Conservation (phyloP, 2,329 filamentous ascomycete species). For the Cordyceps militaris region DNA sequence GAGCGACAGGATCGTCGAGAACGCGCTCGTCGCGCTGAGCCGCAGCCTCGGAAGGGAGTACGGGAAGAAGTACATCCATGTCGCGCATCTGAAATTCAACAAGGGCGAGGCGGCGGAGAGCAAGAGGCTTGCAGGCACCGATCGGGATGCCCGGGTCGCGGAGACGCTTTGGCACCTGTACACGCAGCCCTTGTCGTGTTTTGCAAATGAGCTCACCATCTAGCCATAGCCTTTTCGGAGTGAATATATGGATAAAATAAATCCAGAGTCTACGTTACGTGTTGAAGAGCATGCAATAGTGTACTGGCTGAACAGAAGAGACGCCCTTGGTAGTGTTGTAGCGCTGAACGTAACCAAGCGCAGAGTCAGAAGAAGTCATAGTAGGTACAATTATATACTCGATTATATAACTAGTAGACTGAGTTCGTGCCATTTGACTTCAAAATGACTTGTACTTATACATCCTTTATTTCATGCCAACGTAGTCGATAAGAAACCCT, state of each 20-base stretch:
- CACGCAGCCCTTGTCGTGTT: constrained; percentile 10
- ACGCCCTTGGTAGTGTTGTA: too few species aligned
- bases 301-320: too few species aligned
- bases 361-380: too few species aligned
- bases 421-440: too few species aligned
- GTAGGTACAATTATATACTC: too few species aligned
- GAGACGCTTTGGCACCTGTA: constrained; percentile 11
- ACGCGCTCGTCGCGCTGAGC: constrained; percentile 11
- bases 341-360: too few species aligned
- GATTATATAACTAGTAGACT: too few species aligned
- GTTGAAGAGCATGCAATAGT: too few species aligned
- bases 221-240: background rate
- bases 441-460: background rate
- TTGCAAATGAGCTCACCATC: constrained; percentile 6
- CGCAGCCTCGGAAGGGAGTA: constrained; percentile 9
- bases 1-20: constrained; percentile 1
- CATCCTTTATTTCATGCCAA: background rate
- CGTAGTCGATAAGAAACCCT: background rate
- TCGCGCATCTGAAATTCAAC: constrained; percentile 1
- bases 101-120: background rate
- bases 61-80: constrained; percentile 8
- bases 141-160: background rate
- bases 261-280: too few species aligned
- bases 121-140: background rate
- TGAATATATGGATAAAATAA: background rate